A percentile compares a stretch with the other conserved stretches of the same genome.
phyloP scores from a whole-genome alignment of 306 rosid species.

The Hylodesmum podocarpum region DNA sequence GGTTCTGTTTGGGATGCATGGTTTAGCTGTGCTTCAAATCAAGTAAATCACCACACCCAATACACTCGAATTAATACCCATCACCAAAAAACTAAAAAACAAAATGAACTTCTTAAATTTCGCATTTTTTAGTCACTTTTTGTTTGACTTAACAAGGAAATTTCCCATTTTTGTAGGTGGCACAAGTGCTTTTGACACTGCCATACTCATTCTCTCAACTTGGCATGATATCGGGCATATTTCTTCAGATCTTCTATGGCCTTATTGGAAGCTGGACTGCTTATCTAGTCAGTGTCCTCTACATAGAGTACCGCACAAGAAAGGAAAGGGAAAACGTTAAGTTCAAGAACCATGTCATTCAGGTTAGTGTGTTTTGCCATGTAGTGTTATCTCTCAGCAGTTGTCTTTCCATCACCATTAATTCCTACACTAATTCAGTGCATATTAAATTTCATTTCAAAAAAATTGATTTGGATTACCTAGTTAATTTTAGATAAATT shows the following conservation, averaged over 20 bases:
- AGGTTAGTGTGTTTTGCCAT: constrained; percentile 42
- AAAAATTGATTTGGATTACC: too few relatives aligned
- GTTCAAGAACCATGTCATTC: constrained; percentile 97
- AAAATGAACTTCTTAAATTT: not conserved
- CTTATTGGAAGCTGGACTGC: constrained; percentile 97
- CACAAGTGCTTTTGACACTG: constrained; percentile 88
- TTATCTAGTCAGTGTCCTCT: constrained; percentile 88
- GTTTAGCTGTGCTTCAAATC: constrained; percentile 98
- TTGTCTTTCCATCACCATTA: not conserved
- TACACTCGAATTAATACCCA: too few relatives aligned
- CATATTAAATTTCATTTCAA: too few relatives aligned
- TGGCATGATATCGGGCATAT: constrained; percentile 81
- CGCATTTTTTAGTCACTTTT: not conserved
- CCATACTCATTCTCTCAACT: constrained; percentile 96
- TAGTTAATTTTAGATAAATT: too few relatives aligned
- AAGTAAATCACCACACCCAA: constrained; percentile 42
- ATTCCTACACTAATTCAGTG: constrained; percentile 22
- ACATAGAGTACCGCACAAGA: constrained; percentile 77
- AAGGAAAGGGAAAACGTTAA: constrained; percentile 85
- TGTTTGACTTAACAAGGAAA: not conserved
- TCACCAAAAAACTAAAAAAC: not conserved
- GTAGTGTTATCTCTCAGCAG: not conserved
- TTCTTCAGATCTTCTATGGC: constrained; percentile 81
- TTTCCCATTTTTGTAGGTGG: constrained; percentile 55
- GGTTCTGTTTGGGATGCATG: constrained; percentile 99